Evolutionary conservation across 768 basidiomycete species (phyloP), one percentile per base, ranked within the genome.

Genomic region (Boletus fagicola): DNA sequence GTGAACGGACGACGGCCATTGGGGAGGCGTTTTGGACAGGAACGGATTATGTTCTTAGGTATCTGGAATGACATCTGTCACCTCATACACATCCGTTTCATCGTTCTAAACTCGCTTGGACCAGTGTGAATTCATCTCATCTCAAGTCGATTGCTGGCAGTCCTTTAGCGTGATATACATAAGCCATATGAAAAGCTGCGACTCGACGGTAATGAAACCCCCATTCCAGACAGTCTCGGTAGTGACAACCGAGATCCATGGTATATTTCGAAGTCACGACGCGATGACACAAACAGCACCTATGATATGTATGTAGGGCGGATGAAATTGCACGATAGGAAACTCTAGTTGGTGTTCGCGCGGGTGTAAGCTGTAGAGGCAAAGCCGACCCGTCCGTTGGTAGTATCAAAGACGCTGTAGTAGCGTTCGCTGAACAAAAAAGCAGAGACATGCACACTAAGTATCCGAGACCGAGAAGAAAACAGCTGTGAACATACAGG

Each of bases 341-440:
- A 3, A 13, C 22, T 4, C 26, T 46, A 46, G 44, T 46, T 46
- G 18, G 20, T 40, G 18, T 35, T 40, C 3, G 54, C 39, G 5
- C 35, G 2, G 22, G 60, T 61, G 40, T 56, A 46, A 7, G 15
- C 15, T 13, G 51, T 62, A 1, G 20, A 26, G 15, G 60, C 60
- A 30, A 61, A 62, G 12, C 60, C 60, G 26, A 62, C 42, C 11
- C 42, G 50, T 4, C 18, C 4, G 24, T 62, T 49, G 39, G 51
- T 38, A 10, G 61, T 50, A 18, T 62, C 61, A 9, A 64, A 79
- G 30, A 80, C 70, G 57, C 73, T 71, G 60, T 78, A 79, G 64
- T 72, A 79, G 39, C 59, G 59, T n/a, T 60, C 58, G 9, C 59
- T 49, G 5, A 9, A 24, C 12, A 35, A 5, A 26, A 26, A 16